Evolutionary conservation across 2,329 filamentous ascomycete genomes (phyloP).

Genomic region (Xylariaceae sp.): DNA sequence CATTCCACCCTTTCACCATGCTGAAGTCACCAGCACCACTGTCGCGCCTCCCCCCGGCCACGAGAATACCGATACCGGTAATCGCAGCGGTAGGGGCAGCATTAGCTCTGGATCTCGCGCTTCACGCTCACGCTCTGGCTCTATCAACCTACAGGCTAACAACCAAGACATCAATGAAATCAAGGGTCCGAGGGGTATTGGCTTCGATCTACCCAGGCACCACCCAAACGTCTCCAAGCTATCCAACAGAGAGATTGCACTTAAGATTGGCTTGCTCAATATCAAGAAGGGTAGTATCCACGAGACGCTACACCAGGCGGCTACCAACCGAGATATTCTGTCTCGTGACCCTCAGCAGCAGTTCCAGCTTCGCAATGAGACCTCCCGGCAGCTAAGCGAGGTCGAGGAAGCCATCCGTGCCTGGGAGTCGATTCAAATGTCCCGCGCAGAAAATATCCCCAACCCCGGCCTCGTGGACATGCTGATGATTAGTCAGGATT

Average conservation of each 20-base stretch:
- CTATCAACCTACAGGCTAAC: conserved; percentile 51
- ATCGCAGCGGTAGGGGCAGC: conserved; percentile 4
- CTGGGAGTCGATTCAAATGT: conserved; percentile 26
- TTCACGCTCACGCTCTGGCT: conserved; percentile 42
- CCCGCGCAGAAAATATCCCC: conserved; percentile 15
- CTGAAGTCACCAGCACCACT: conserved; percentile 18
- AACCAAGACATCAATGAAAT: conserved; percentile 50
- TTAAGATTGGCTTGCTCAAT: conserved; percentile 28
- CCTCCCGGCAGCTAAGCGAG: conserved; percentile 12
- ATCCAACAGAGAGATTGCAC: conserved; percentile 23
- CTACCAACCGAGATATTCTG: conserved; percentile 20
- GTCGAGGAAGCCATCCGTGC: conserved; percentile 28
- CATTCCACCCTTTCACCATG: conserved; percentile 22
- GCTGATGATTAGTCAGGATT: conserved; percentile 29
- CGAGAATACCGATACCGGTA: background rate
- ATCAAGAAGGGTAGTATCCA: conserved; percentile 28
- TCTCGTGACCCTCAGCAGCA: conserved; percentile 24
- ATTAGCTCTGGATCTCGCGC: conserved; percentile 33
- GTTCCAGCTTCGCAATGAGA: conserved; percentile 22
- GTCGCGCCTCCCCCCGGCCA: conserved; percentile 9
- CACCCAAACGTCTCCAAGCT: conserved; percentile 19
- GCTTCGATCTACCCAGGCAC: conserved; percentile 25
- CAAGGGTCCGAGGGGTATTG: conserved; percentile 40
- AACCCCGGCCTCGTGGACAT: conserved; percentile 28
- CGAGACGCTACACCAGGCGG: conserved; percentile 25